Base-by-base conservation (phyloP, 352 stramenopile genomes). In the Phytophthora fragariae region DNA sequence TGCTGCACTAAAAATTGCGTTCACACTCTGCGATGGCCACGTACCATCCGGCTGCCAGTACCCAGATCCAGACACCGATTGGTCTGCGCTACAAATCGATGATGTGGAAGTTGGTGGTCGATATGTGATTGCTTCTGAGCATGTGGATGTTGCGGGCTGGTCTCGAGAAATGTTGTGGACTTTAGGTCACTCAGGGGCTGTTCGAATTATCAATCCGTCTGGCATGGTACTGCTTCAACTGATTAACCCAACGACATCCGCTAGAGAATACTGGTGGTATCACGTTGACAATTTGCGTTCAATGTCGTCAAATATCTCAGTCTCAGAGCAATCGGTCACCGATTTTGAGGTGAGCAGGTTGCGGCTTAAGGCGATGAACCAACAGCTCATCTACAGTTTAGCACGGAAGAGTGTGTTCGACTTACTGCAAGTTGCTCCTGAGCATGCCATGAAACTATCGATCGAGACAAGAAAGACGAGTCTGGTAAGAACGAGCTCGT, bases 31-130 rank as follows among this genome's bases (percentile, higher is more conserved):
- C 57, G 88, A 95, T 62, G 88, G 88, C 0, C 88, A 95, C 46
- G 82, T 95, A 0, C 88, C 88, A 0, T 91, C 88, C 9, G 88
- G 88, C 9, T 95, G 88, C 31, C 82, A 91, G 37, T 95, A 92
- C 53, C 88, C 88, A n/a, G 85, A 95, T 49, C 85, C 84, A 27
- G 81, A 92, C 27, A 93, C 86, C 0, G 88, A 95, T 67, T 95
- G 88, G 88, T 83, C 73, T 14, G 86, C 88, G 21, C 62, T 95
- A 4, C 86, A 93, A 68, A 83, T 92, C 41, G 88, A 95, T 67
- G 88, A 95, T 44, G 67, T 95, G 31, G 84, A 90, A 74, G 76
- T 95, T 39, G 86, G 88, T 17, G 77, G 64, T 1, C 74, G 76
- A 12, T 94, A 93, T 57, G 31, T 88, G 27, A 82, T 93, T 58